A percentile compares a stretch with the other conserved stretches of the same genome.
phyloP scores from a whole-genome alignment of 768 basidiomycete genomes.

The Serendipita sp. region DNA sequence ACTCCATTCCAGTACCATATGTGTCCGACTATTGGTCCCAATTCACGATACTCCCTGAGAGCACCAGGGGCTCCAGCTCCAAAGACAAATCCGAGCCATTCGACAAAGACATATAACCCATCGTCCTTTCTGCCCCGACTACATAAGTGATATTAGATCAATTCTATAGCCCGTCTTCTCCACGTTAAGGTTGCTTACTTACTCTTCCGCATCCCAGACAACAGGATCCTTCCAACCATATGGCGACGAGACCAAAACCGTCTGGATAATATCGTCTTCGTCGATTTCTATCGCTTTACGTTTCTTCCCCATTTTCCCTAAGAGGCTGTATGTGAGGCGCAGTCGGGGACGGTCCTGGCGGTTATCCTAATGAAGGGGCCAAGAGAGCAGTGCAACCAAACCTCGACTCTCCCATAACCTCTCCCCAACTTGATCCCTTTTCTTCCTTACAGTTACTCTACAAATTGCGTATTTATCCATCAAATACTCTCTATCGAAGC shows the following conservation, averaged over 20 bases:
- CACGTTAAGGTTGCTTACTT: background rate
- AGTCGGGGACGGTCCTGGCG: background rate
- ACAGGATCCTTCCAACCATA: background rate
- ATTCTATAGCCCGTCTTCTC: too few species aligned
- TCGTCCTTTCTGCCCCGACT: background rate
- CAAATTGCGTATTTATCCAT: too few species aligned
- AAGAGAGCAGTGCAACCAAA: background rate
- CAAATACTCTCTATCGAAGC: too few species aligned
- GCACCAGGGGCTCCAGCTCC: background rate
- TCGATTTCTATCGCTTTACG: background rate
- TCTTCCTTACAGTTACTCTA: too few species aligned
- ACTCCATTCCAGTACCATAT: background rate
- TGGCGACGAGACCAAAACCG: background rate
- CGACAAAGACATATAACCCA: background rate
- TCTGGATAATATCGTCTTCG: background rate
- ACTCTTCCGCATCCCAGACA: slow-evolving; percentile 1
- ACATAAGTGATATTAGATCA: background rate
- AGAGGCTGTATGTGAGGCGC: too few species aligned
- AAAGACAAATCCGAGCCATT: background rate
- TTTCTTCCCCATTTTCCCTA: background rate
- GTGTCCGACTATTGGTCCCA: background rate
- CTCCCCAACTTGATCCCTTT: too few species aligned
- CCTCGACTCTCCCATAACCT: too few species aligned
- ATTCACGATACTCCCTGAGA: background rate
- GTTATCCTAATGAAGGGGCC: background rate